Evolutionary conservation across 352 stramenopile genomes (phyloP), one percentile per base, ranked within the genome.

Genomic region (Phytopythium sindhum): DNA sequence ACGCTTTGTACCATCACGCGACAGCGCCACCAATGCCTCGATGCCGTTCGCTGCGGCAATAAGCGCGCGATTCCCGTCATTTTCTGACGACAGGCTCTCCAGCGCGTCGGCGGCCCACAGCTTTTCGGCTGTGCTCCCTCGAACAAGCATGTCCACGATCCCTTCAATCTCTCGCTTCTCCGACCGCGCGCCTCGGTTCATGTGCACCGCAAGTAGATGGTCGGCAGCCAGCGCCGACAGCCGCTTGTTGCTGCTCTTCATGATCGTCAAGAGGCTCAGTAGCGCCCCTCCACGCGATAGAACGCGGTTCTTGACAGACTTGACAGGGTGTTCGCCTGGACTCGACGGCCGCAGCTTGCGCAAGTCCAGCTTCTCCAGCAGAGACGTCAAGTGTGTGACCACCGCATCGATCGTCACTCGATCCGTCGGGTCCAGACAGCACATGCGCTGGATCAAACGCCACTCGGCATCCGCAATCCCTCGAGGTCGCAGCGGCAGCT

Each of bases 391-490:
- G 48, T 55, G 48, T 10, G 39, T 21, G 28, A 55, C 48, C 48
- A 55, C 48, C 7, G 48, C 48, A 11, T 55, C 48, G 26, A 55
- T 55, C 48, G 48, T 55, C 26, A 39, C 48, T 8, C 48, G 48
- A 1, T 55, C 48, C 48, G 48, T 24, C 19, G 48, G 48, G 9
- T 55, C 48, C 24, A 31, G 48, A 24, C 23, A 31, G 24, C 48
- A 55, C 48, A 55, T 55, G 26, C 48, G 26, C 48, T 55, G 48
- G 28, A 55, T 37, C 15, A 55, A 17, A 2, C 28, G 48, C 53
- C 53, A 58, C 31, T 58, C 53, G 3, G 31, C 19, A 10, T 58
- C 53, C n/a, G 53, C 53, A 4, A 58, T 58, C 35, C 28, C 53
- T 2, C 2, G 15, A 31, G 53, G 53, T 12, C 29, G 53, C 31